These are phyloP conservation scores for Beta vulgaris DNA, from an alignment of 148 eudicot species.

Conservation along the genomic window DNA sequence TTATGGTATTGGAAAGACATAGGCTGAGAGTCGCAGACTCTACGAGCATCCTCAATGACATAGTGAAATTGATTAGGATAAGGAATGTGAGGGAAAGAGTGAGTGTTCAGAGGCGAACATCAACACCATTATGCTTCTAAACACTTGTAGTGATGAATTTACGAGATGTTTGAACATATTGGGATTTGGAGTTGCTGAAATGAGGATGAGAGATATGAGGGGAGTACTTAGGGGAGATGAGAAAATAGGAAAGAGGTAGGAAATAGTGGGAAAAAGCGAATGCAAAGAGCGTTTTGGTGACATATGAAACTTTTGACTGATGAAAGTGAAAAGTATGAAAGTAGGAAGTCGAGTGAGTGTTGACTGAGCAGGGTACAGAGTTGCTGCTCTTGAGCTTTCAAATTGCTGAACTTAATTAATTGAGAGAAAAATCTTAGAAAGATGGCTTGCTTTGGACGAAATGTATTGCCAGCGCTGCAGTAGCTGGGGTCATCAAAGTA, in stretches of 20 bases:
- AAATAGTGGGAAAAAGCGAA: not conserved
- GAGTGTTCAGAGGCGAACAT: not conserved
- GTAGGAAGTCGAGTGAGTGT: not conserved
- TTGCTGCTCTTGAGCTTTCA: not conserved
- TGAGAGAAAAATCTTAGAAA: too few relatives aligned
- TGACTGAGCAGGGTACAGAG: not conserved
- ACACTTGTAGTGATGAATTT: not conserved
- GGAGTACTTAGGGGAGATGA: not conserved
- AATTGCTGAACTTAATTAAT: too few relatives aligned
- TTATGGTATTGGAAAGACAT: slow-evolving; percentile 34
- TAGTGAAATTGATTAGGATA: not conserved
- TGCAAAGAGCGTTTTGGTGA: not conserved
- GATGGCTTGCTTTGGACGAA: too few relatives aligned
- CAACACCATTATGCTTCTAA: not conserved
- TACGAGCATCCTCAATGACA: slow-evolving; percentile 13
- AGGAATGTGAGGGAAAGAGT: not conserved
- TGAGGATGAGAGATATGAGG: slow-evolving; percentile 1
- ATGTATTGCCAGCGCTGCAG: slow-evolving; percentile 1
- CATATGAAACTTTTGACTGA: not conserved
- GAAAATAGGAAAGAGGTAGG: not conserved
- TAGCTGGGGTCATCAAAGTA: not conserved
- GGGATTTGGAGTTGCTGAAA: not conserved
- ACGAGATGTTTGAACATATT: too few relatives aligned
- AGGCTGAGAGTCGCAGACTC: slow-evolving; percentile 10
- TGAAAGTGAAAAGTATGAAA: not conserved